phyloP scores from a whole-genome alignment of 768 basidiomycete species.

The Dentipellis fragilis region DNA sequence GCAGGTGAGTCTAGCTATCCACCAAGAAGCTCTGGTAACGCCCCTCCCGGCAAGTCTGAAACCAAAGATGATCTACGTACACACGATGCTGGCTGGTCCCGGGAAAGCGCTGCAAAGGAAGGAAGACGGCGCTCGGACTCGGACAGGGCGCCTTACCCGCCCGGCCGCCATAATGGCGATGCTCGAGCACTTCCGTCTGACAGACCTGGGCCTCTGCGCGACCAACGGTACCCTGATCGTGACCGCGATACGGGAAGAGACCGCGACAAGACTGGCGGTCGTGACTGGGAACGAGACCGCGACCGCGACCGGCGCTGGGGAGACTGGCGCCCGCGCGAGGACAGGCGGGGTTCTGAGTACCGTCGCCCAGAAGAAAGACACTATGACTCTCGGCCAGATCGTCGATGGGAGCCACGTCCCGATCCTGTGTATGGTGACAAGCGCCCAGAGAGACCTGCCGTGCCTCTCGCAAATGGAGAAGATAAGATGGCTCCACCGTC shows the following conservation, averaged over 20 bases:
- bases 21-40: not conserved
- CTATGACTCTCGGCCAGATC: conserved; percentile 27
- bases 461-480: conserved; percentile 11
- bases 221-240: conserved; percentile 23
- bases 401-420: conserved; percentile 7
- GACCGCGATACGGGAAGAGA: conserved; percentile 25
- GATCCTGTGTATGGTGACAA: conserved; percentile 7
- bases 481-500: conserved; percentile 10
- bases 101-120: not conserved
- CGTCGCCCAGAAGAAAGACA: conserved; percentile 38
- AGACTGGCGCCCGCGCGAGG: conserved; percentile 27
- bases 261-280: conserved; percentile 19
- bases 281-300: conserved; percentile 10
- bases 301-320: conserved; percentile 28
- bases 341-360: conserved; percentile 28
- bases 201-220: conserved; percentile 17
- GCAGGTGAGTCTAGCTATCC: not conserved
- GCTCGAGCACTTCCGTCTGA: conserved; percentile 17
- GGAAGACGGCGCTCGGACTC: conserved; percentile 1
- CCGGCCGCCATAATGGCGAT: conserved; percentile 11
- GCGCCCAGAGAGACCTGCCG: conserved; percentile 9
- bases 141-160: not conserved
- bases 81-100: not conserved
- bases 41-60: not conserved
- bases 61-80: not conserved